Evolutionary conservation across 2,329 filamentous ascomycete genomes (phyloP).

Genomic region (Colletotrichum eremochloae): DNA sequence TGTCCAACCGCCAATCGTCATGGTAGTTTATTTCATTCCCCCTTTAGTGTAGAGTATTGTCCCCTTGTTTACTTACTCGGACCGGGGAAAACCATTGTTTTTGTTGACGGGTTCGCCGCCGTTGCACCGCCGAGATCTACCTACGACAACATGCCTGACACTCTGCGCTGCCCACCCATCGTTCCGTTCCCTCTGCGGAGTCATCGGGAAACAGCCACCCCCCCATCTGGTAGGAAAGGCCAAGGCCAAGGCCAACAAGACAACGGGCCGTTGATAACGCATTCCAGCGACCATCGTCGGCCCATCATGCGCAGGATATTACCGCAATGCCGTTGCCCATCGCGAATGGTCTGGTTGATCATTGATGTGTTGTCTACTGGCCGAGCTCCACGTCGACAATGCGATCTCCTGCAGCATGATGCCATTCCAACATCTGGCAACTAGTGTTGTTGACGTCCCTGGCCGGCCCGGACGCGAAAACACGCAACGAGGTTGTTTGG

Average conservation of each 20-base stretch:
- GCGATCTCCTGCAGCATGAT: conserved; percentile 33
- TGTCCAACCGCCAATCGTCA: conserved; percentile 35
- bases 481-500: conserved; percentile 11
- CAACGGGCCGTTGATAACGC: conserved; percentile 38
- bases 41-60: neutral
- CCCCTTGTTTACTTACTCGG: conserved; percentile 41
- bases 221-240: conserved; percentile 8
- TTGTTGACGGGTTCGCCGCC: conserved; percentile 39
- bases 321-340: conserved; percentile 38
- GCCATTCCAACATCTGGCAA: conserved; percentile 19
- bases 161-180: neutral
- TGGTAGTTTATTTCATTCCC: neutral
- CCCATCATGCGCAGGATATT: conserved; percentile 38
- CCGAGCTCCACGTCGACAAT: conserved; percentile 28
- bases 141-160: neutral
- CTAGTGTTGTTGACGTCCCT: neutral
- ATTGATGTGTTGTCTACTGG: conserved; percentile 18
- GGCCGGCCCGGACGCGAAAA: neutral
- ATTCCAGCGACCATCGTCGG: conserved; percentile 25
- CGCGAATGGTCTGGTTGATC: conserved; percentile 21
- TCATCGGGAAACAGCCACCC: conserved; percentile 16
- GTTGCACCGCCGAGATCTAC: conserved; percentile 3
- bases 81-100: conserved; percentile 31
- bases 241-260: conserved; percentile 27
- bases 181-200: conserved; percentile 24